Percentiles rank a stretch among this genome's conserved stretches.
Evolutionary conservation across 2,329 filamentous ascomycete genomes (phyloP).

Genomic region (Ampelomyces quisqualis): DNA sequence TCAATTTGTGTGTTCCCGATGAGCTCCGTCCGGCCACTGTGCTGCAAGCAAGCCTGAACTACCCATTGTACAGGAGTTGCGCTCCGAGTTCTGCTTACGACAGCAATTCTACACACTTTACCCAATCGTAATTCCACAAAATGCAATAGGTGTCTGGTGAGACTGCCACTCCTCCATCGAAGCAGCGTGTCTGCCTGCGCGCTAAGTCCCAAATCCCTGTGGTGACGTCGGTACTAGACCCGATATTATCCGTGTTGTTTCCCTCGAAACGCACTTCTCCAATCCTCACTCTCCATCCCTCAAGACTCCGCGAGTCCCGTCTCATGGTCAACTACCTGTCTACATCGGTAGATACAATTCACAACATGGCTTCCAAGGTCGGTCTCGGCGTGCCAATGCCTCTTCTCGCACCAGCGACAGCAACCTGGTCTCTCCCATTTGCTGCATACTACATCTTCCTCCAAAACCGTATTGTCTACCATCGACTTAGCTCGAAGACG

Average conservation of each 20-base stretch:
- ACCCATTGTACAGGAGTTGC: too few species aligned
- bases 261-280: background rate
- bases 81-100: too few species aligned
- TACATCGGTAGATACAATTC: slow-evolving; percentile 8
- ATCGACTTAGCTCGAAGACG: slow-evolving; percentile 38
- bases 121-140: too few species aligned
- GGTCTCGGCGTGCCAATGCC: slow-evolving; percentile 38
- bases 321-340: slow-evolving; percentile 21
- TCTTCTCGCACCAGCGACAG: slow-evolving; percentile 40
- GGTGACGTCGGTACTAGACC: slow-evolving; percentile 3
- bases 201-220: background rate
- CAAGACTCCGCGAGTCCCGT: background rate
- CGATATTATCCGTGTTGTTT: background rate
- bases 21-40: too few species aligned
- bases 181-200: background rate
- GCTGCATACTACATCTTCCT: slow-evolving; percentile 47
- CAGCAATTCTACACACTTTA: too few species aligned
- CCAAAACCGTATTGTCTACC: slow-evolving; percentile 42
- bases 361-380: slow-evolving; percentile 32
- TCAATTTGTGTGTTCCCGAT: too few species aligned
- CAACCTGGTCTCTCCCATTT: slow-evolving; percentile 47
- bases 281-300: background rate
- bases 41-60: too few species aligned
- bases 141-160: too few species aligned
- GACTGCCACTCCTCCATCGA: too few species aligned